Evolutionary conservation across 768 basidiomycete genomes (phyloP), one percentile per base, ranked within the genome.

Genomic region (Naematelia encephala): DNA sequence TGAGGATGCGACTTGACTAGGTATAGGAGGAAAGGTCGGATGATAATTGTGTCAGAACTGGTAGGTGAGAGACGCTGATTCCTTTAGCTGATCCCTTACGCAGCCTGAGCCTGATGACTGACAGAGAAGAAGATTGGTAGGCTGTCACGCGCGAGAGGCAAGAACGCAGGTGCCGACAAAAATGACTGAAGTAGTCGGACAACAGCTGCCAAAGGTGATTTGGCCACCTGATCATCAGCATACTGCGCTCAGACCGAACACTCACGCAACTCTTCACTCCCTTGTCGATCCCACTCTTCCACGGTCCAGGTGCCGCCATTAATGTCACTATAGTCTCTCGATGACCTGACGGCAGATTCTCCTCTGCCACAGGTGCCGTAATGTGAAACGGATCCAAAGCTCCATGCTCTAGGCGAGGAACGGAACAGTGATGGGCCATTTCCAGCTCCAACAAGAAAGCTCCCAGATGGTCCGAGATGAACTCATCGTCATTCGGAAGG

Each of bases 1-100:
- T 68, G 66, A 4, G 71, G 67, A 47, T 66, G 60, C 12, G 59
- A 22, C 57, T 25, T 63, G 22, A 55, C 19, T 11, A 71, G 61
- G 39, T 52, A 64, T 2, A 44, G 34, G 13, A 71, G 50, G 46
- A 71, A 70, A 0, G 44, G 51, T 27, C 58, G 56, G 22, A 48
- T n/a, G n/a, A n/a, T n/a, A n/a, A n/a, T n/a, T n/a, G n/a, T n/a
- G n/a, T n/a, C 48, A n/a, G 44, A 27, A 4, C 1, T 16, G 25
- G 49, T 39, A 39, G 61, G 16, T 29, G 54, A 25, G 51, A 66
- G 34, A 19, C 56, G 60, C 64, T 66, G 57, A n/a, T n/a, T n/a
- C 13, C 2, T 3, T 51, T 27, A 27, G 19, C 23, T 13, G 26
- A 19, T 28, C 28, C 27, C 10, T 1, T 5, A 16, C 2, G 4